Evolutionary conservation across 768 basidiomycete genomes (phyloP).

Genomic region (Gymnopilus junonius): DNA sequence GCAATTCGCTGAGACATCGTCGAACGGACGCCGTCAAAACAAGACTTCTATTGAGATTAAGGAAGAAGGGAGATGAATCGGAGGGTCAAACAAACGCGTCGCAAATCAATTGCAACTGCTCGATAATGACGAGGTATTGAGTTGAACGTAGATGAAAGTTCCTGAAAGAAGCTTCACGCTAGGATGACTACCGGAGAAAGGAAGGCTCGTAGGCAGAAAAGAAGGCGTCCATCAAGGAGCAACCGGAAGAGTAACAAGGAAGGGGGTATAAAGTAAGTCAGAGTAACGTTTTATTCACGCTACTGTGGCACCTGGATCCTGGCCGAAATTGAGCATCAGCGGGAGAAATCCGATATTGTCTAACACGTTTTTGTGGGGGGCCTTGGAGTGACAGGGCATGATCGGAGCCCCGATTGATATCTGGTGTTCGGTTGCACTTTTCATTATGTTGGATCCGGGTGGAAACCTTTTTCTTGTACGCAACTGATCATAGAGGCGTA

Average conservation of each 20-base stretch:
- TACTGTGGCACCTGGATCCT: slow-evolving; percentile 25
- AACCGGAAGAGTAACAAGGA: slow-evolving; percentile 9
- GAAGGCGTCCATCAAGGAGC: slow-evolving; percentile 26
- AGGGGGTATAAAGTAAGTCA: slow-evolving; percentile 20
- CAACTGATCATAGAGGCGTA: not conserved
- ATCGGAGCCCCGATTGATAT: slow-evolving; percentile 17
- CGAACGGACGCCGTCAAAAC: not conserved
- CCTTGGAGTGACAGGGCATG: slow-evolving; percentile 14
- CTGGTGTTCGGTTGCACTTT: slow-evolving; percentile 7
- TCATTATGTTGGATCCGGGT: slow-evolving; percentile 14
- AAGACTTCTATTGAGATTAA: not conserved
- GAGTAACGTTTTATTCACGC: slow-evolving; percentile 25
- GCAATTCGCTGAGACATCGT: slow-evolving; percentile 8
- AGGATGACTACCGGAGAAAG: slow-evolving; percentile 11
- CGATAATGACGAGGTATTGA: not conserved
- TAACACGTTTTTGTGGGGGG: slow-evolving; percentile 18
- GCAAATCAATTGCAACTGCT: slow-evolving; percentile 14
- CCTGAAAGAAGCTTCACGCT: slow-evolving; percentile 2
- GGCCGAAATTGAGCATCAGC: slow-evolving; percentile 23
- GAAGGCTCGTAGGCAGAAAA: slow-evolving; percentile 18
- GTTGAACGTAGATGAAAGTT: not conserved
- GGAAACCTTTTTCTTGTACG: not conserved
- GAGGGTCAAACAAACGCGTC: not conserved
- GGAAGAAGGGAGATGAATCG: not conserved
- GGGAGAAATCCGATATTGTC: slow-evolving; percentile 12